Evolutionary conservation across 2,329 filamentous ascomycete genomes (phyloP).

Genomic region (Eurotiales sp.): DNA sequence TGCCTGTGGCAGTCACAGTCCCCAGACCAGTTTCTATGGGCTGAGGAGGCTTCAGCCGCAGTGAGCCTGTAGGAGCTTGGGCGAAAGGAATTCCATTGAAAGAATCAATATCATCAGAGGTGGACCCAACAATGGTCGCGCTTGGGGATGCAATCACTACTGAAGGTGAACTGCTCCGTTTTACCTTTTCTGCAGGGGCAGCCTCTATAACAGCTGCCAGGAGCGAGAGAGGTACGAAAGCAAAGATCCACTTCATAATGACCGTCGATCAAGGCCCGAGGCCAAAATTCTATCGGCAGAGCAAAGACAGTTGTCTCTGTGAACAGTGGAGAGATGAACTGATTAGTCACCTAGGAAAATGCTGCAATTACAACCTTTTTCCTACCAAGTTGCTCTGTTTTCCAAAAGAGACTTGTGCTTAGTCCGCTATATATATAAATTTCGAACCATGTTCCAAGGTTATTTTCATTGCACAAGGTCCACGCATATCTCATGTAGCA

Average conservation of each 20-base stretch:
- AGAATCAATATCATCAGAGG: slow-evolving; percentile 53
- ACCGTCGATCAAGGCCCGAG: too few relatives aligned
- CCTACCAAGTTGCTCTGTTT: too few relatives aligned
- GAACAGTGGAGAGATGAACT: too few relatives aligned
- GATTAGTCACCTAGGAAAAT: too few relatives aligned
- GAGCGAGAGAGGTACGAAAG: background rate
- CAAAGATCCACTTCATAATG: background rate
- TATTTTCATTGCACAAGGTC: too few relatives aligned
- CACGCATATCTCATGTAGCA: too few relatives aligned
- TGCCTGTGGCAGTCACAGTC: slow-evolving; percentile 57
- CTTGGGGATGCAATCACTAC: slow-evolving; percentile 27
- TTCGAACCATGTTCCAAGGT: too few relatives aligned
- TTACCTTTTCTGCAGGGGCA: background rate
- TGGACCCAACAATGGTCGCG: slow-evolving; percentile 49
- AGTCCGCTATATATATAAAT: too few relatives aligned
- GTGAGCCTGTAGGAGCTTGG: slow-evolving; percentile 60
- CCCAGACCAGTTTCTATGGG: slow-evolving; percentile 57
- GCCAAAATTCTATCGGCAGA: too few relatives aligned
- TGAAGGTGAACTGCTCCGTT: slow-evolving; percentile 1
- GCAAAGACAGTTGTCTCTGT: too few relatives aligned
- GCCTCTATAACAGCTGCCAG: background rate
- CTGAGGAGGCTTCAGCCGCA: slow-evolving; percentile 69
- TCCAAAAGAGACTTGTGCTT: too few relatives aligned
- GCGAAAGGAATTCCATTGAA: slow-evolving; percentile 76
- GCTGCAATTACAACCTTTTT: too few relatives aligned